Evolutionary conservation across 768 basidiomycete genomes (phyloP), one percentile per base, ranked within the genome.

Genomic region (Mycena rosella): DNA sequence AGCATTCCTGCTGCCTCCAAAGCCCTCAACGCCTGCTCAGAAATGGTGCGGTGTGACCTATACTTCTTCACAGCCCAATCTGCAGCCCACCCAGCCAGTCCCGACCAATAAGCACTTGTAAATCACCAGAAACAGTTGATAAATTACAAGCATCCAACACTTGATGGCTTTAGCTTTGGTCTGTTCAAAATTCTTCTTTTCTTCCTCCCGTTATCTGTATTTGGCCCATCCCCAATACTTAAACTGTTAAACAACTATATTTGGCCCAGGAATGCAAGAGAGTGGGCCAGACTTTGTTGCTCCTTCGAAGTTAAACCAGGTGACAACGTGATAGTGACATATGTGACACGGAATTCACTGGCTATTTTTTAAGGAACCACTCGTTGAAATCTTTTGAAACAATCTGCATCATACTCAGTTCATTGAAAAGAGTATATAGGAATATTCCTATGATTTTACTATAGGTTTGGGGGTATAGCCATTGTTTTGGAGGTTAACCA

Each of bases 1-100:
- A 40, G 38, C 38, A 6, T 40, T 40, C 38, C 38, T 40, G 38
- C 3, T 15, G 14, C 38, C 38, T 40, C 38, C 38, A 40, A 40
- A 40, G 38, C 38, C 38, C 38, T 40, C 38, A 40, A 40, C 17
- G 38, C 38, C 38, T 40, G 6, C 38, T 40, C 38, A 40, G 38
- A 49, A 51, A 51, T 51, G 49, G 49, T 51, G 29, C 18, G 29
- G 29, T 30, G 49, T 51, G 15, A 15, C 15, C 49, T 51, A 51
- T 51, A 51, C 49, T 51, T 29, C 49, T 51, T 51, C 29, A 51
- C 49, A 51, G 49, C 49, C 49, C 49, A 51, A 51, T 51, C 49
- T 51, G 49, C 49, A 30, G 49, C 49, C 29, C 49, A 51, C 49
- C n/a, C n/a, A n/a, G n/a, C n/a, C n/a, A n/a, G n/a, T n/a, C n/a